Conservation (phyloP, 202 grass and related monocot genomes). For the Zoysia matrella region DNA sequence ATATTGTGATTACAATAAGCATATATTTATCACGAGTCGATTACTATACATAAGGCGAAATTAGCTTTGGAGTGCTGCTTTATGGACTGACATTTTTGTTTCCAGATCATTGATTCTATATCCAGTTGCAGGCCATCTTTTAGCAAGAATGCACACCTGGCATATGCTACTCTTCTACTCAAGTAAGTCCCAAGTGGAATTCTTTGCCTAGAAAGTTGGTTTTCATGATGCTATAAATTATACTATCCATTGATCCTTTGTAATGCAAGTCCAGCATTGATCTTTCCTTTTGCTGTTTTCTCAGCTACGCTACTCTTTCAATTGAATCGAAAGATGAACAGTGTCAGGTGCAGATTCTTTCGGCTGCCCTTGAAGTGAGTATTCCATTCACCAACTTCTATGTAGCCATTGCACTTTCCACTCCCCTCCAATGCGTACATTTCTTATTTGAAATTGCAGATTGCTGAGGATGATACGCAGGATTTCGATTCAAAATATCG, state of each 20-base stretch:
- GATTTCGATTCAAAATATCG: conserved; percentile 84
- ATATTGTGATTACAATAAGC: background rate
- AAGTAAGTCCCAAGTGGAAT: conserved; percentile 69
- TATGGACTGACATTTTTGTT: conserved; percentile 29
- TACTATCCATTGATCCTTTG: conserved; percentile 12
- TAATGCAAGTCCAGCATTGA: conserved; percentile 18
- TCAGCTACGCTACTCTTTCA: conserved; percentile 88
- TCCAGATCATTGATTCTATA: conserved; percentile 87
- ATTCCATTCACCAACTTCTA: background rate
- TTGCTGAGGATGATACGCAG: conserved; percentile 80
- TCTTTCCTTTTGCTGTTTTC: conserved; percentile 22
- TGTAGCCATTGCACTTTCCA: conserved; percentile 10
- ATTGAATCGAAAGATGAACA: conserved; percentile 90
- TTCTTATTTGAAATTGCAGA: conserved; percentile 56
- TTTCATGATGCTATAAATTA: background rate
- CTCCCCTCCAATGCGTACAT: conserved; percentile 20
- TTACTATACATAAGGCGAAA: background rate
- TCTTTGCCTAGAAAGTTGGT: conserved; percentile 6
- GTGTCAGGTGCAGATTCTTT: conserved; percentile 87
- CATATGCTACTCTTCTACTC: conserved; percentile 85
- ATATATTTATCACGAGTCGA: background rate
- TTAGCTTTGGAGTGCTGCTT: background rate
- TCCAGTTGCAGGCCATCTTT: conserved; percentile 72
- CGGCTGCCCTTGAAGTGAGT: conserved; percentile 80
- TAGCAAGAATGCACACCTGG: conserved; percentile 91